These are phyloP conservation scores for Cercospora sesami DNA, from an alignment of 2,329 filamentous ascomycete species.

Conservation along the genomic window DNA sequence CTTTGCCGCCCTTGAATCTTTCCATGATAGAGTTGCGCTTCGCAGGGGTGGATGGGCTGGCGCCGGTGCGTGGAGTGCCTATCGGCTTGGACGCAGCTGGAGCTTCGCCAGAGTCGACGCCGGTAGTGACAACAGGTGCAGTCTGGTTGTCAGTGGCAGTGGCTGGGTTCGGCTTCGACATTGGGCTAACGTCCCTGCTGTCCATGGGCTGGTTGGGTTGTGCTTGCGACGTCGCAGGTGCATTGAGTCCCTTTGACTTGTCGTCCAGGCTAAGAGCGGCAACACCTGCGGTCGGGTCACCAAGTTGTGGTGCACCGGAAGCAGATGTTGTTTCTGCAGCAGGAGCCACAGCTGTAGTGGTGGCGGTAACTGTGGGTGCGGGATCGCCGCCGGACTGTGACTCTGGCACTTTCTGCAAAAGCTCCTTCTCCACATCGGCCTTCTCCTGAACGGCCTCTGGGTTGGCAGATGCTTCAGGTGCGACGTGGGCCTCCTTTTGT, in stretches of 20 bases:
- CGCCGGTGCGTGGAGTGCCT: slow-evolving; percentile 30
- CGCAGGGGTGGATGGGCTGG: slow-evolving; percentile 31
- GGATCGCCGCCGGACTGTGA: slow-evolving; percentile 47
- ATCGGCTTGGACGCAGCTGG: slow-evolving; percentile 30
- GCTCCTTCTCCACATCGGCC: slow-evolving; percentile 70
- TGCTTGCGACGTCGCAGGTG: slow-evolving; percentile 35
- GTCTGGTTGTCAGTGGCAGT: slow-evolving; percentile 36
- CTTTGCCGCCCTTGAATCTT: slow-evolving; percentile 35
- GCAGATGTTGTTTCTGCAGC: slow-evolving; percentile 28
- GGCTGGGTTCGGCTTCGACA: slow-evolving; percentile 40
- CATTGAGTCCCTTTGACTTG: slow-evolving; percentile 39
- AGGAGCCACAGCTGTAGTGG: slow-evolving; percentile 40
- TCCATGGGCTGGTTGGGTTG: slow-evolving; percentile 28
- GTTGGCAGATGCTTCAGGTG: slow-evolving; percentile 71
- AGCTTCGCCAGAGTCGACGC: slow-evolving; percentile 40
- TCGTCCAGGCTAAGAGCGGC: slow-evolving; percentile 33
- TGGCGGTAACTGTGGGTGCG: slow-evolving; percentile 45
- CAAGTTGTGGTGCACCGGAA: slow-evolving; percentile 36
- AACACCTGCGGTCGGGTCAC: slow-evolving; percentile 31
- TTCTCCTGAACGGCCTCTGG: slow-evolving; percentile 71
- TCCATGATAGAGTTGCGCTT: slow-evolving; percentile 35
- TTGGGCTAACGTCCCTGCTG: slow-evolving; percentile 46
- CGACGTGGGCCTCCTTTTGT: slow-evolving; percentile 42
- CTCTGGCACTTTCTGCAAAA: slow-evolving; percentile 60
- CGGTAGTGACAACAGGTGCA: slow-evolving; percentile 45